Base-by-base conservation (phyloP, 768 basidiomycete species). In the Wakefieldia striispora region DNA sequence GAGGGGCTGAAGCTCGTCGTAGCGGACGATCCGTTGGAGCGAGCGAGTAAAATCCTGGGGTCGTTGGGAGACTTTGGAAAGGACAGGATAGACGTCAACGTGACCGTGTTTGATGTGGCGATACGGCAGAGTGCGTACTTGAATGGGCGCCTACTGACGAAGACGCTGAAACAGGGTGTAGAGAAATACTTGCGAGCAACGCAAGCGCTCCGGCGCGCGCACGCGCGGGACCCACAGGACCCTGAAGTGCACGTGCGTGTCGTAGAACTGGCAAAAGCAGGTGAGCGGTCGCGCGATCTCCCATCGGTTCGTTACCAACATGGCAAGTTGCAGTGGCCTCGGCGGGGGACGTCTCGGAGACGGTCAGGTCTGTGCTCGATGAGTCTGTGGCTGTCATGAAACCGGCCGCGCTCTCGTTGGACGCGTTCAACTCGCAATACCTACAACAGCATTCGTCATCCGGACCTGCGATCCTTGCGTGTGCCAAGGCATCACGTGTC, bases 111-210 rank as follows among this genome's bases (percentile, higher is more conserved):
- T 61, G 93, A 97, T 61, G 87, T 97, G 17, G 82, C 87, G 24
- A 76, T 89, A 41, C 80, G 91, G 51, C 79, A 88, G 61, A 83
- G 94, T 95, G 84, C 73, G 39, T 58, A 0, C 40, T 45, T n/a
- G 23, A 19, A 38, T 35, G 34, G 10, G 21, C 33, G 19, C 6
- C 17, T 20, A 42, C 36, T 31, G 35, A 23, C 2, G 45, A 24
- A 3, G 26, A 14, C 23, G 7, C 21, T 14, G 4, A 54, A 42
- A 6, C 24, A 39, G 16, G n/a, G 20, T 19, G 13, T 54, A 94
- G 94, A 82, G 63, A 91, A 91, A 66, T 82, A 84, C 51, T 70
- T 95, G 31, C 89, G 91, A 58, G 94, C 94, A 0, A 66, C 82
- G 4, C 75, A 76, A 56, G 88, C 88, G 0, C 76, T 97, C 4